A percentile compares a stretch with the other conserved stretches of the same genome.
Conservation (phyloP, 192 early-diverging fungal species). For the Backusella tarrabulga region DNA sequence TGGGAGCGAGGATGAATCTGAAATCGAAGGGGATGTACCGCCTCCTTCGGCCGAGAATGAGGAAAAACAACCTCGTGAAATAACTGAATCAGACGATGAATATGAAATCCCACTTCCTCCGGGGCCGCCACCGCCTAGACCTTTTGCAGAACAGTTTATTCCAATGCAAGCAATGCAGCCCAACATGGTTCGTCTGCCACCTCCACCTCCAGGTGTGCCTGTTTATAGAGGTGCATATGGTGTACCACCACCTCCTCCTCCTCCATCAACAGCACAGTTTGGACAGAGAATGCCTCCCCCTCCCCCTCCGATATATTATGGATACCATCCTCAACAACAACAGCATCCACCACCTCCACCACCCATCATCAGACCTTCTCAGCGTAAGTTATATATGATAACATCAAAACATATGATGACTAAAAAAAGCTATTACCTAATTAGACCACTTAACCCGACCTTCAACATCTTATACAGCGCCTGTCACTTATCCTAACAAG, state of each 20-base stretch:
- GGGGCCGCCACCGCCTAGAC: slow-evolving; percentile 43
- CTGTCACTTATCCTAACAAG: background rate
- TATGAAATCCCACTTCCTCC: slow-evolving; percentile 37
- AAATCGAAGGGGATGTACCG: slow-evolving; percentile 7
- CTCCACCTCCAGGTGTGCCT: slow-evolving; percentile 8
- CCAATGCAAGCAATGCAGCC: background rate
- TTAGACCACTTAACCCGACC: background rate
- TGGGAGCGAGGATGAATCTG: background rate
- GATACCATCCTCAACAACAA: background rate
- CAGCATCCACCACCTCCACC: slow-evolving; percentile 22
- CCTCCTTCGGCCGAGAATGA: background rate
- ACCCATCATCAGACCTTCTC: slow-evolving; percentile 3
- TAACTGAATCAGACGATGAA: slow-evolving; percentile 24
- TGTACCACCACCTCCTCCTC: slow-evolving; percentile 13
- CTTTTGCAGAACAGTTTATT: slow-evolving; percentile 29
- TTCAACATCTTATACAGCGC: background rate
- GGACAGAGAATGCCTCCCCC: slow-evolving; percentile 24
- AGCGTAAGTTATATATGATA: slow-evolving; percentile 1
- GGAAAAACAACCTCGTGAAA: slow-evolving; percentile 3
- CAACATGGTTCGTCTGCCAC: slow-evolving; percentile 20
- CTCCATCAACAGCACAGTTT: slow-evolving; percentile 7
- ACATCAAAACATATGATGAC: background rate
- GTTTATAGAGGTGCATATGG: background rate
- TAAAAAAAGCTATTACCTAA: background rate
- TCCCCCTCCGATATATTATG: background rate